Conservation (phyloP, 495 filamentous ascomycete genomes). For the Aspergillus haitiensis region DNA sequence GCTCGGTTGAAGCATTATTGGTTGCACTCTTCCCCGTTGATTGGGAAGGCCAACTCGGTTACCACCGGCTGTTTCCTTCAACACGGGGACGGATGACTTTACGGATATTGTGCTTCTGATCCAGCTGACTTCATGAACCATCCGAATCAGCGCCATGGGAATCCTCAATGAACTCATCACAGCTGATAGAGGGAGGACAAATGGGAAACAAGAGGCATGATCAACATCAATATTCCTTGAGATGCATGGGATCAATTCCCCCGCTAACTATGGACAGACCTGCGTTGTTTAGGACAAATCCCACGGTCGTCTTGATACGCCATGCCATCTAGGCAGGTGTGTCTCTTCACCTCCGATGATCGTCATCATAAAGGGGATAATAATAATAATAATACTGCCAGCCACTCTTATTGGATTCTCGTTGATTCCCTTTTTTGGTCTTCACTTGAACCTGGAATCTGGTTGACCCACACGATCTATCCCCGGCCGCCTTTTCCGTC, state of each 20-base stretch:
- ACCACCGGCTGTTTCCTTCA: conserved; percentile 7
- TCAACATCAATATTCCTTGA: background rate
- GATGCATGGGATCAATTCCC: too few relatives aligned
- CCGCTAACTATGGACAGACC: background rate
- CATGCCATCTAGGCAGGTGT: background rate
- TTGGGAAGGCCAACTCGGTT: conserved; percentile 2
- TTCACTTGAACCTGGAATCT: background rate
- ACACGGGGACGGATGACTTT: background rate
- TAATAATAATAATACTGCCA: background rate
- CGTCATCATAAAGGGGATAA: background rate
- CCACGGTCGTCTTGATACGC: background rate
- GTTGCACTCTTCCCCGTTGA: too few relatives aligned
- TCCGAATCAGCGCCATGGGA: background rate
- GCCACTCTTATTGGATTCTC: background rate
- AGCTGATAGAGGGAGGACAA: conserved; percentile 1
- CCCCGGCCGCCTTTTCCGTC: conserved; percentile 14
- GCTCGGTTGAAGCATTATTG: background rate
- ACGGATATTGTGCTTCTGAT: conserved; percentile 9
- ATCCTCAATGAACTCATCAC: background rate
- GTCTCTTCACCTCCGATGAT: background rate
- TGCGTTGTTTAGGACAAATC: background rate
- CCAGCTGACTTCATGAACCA: conserved; percentile 12
- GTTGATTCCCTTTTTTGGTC: background rate
- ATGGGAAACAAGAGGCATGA: background rate
- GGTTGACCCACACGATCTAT: conserved; percentile 16